Evolutionary conservation across 495 filamentous ascomycete species (phyloP).

Genomic region (Aspergillus sclerotioniger): DNA sequence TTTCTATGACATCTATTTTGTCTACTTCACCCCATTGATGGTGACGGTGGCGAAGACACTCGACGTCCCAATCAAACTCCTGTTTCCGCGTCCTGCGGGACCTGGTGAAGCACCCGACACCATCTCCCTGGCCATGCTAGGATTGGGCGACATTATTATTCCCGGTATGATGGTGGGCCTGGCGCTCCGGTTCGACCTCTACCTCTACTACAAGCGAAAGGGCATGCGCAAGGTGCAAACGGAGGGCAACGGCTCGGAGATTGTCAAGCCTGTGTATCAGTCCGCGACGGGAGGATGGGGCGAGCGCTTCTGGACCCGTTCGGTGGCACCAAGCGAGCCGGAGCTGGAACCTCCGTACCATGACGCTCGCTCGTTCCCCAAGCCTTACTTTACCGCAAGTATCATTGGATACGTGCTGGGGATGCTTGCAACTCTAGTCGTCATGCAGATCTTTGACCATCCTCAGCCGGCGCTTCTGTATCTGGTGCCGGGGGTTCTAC

Average conservation of each 20-base stretch:
- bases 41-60: constrained; percentile 87
- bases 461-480: constrained; percentile 92
- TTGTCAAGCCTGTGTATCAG: constrained; percentile 56
- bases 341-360: constrained; percentile 40
- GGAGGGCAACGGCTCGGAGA: constrained; percentile 35
- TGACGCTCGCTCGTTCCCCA: constrained; percentile 61
- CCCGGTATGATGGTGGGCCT: constrained; percentile 89
- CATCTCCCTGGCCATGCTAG: constrained; percentile 73
- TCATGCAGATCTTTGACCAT: constrained; percentile 75
- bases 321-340: constrained; percentile 25
- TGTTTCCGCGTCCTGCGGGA: constrained; percentile 68
- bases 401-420: constrained; percentile 75
- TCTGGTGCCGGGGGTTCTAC: constrained; percentile 82
- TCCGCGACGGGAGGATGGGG: constrained; percentile 71
- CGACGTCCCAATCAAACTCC: constrained; percentile 90
- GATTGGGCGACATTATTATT: constrained; percentile 90
- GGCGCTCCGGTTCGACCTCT: constrained; percentile 87
- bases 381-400: constrained; percentile 82
- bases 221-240: constrained; percentile 36
- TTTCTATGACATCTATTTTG: constrained; percentile 94
- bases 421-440: constrained; percentile 72
- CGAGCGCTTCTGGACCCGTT: constrained; percentile 75
- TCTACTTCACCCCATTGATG: constrained; percentile 97
- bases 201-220: constrained; percentile 70
- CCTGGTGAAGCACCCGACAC: constrained; percentile 37